These are phyloP conservation scores for Beauveria scarabaeidicola DNA, from an alignment of 2,329 filamentous ascomycete genomes.

Conservation along the genomic window DNA sequence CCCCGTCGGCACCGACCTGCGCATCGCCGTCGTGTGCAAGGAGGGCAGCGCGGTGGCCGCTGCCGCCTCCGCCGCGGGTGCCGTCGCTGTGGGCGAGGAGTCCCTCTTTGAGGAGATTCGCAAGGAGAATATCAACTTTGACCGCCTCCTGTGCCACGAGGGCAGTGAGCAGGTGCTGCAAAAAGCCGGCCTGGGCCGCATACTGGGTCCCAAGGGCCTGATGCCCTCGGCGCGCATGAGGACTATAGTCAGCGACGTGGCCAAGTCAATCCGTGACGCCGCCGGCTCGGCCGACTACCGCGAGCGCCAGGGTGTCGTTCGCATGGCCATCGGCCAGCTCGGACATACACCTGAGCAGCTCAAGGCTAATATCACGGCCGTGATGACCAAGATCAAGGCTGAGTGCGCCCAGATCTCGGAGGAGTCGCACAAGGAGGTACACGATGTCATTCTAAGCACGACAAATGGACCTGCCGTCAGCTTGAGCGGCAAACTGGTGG, in stretches of 20 bases:
- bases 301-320: slow-evolving; percentile 74
- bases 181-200: slow-evolving; percentile 69
- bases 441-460: slow-evolving; percentile 71
- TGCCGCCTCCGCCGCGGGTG: slow-evolving; percentile 70
- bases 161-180: slow-evolving; percentile 70
- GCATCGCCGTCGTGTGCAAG: slow-evolving; percentile 86
- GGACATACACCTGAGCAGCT: slow-evolving; percentile 82
- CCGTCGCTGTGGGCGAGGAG: slow-evolving; percentile 76
- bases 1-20: slow-evolving; percentile 78
- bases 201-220: slow-evolving; percentile 80
- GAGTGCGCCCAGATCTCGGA: slow-evolving; percentile 65
- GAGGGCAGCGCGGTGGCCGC: slow-evolving; percentile 65
- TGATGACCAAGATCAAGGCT: slow-evolving; percentile 68
- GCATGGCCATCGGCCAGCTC: slow-evolving; percentile 85
- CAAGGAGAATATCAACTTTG: slow-evolving; percentile 72
- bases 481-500: slow-evolving; percentile 69
- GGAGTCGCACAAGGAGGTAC: slow-evolving; percentile 34
- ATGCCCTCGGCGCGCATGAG: slow-evolving; percentile 88
- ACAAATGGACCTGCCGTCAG: slow-evolving; percentile 82
- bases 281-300: slow-evolving; percentile 80
- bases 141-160: slow-evolving; percentile 77
- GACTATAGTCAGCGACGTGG: slow-evolving; percentile 78
- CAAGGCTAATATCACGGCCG: slow-evolving; percentile 70
- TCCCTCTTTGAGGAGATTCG: slow-evolving; percentile 72
- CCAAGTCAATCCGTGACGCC: slow-evolving; percentile 67